Conservation (phyloP, 164 flowering plant genomes). For the Berberis thunbergii region DNA sequence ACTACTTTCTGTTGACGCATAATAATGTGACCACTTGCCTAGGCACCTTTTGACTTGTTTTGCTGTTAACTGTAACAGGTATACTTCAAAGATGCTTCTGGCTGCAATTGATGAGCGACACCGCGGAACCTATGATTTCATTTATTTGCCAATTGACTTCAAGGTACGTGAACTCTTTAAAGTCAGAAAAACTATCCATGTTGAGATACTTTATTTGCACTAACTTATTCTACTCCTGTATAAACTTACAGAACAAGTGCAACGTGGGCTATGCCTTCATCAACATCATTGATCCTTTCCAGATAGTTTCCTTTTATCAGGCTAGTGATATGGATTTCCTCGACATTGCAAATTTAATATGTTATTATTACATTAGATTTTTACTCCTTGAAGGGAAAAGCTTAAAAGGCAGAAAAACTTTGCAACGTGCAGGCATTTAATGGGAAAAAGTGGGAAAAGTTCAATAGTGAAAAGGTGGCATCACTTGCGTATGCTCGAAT, state of each 20-base stretch:
- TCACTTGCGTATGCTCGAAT: conserved; percentile 84
- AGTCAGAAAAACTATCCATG: neutral
- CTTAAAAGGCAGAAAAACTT: neutral
- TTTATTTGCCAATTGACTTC: conserved; percentile 84
- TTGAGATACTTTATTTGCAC: neutral
- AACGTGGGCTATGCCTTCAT: conserved; percentile 91
- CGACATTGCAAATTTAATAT: too few relatives aligned
- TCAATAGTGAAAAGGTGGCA: conserved; percentile 90
- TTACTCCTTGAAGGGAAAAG: neutral
- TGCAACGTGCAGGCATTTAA: conserved; percentile 49
- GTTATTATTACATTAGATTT: too few relatives aligned
- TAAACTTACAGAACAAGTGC: conserved; percentile 64
- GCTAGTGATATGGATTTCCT: conserved; percentile 14
- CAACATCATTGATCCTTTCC: conserved; percentile 66
- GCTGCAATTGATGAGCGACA: conserved; percentile 73
- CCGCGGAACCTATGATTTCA: conserved; percentile 73
- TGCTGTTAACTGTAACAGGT: conserved; percentile 28
- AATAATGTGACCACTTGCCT: too few relatives aligned
- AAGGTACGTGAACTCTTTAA: conserved; percentile 35
- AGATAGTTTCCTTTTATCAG: conserved; percentile 65
- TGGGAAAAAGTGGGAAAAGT: conserved; percentile 92
- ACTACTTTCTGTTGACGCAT: too few relatives aligned
- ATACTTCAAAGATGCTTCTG: conserved; percentile 82
- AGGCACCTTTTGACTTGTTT: neutral
- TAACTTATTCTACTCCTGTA: neutral